Percentiles rank a stretch among this genome's conserved stretches.
Evolutionary conservation across 768 basidiomycete genomes (phyloP).

Genomic region (Leccinum disarticulatum): DNA sequence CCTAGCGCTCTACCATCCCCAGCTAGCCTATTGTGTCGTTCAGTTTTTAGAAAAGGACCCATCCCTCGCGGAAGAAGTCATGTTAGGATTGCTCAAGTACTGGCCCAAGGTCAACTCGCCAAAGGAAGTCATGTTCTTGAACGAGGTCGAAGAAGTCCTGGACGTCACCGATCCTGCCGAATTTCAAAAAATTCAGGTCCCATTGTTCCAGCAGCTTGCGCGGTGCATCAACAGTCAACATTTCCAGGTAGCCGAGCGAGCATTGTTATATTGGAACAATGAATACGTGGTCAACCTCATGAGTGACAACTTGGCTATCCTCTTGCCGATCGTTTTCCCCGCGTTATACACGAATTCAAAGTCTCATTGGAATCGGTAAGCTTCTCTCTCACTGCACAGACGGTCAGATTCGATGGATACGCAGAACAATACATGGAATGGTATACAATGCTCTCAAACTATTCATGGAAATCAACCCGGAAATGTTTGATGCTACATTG

Average conservation of each 20-base stretch:
- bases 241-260: constrained; percentile 98
- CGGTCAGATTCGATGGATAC: constrained; percentile 8
- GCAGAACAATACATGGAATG: constrained; percentile 97
- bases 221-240: constrained; percentile 99
- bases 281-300: constrained; percentile 99
- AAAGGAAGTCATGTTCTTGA: constrained; percentile 99
- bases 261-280: constrained; percentile 98
- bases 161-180: constrained; percentile 97
- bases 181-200: constrained; percentile 93
- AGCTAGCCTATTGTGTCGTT: constrained; percentile 97
- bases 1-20: constrained; percentile 98
- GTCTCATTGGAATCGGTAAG: constrained; percentile 98
- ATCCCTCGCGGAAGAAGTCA: constrained; percentile 89
- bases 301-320: constrained; percentile 87
- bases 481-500: constrained; percentile 91
- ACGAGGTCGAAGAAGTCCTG: constrained; percentile 97
- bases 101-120: constrained; percentile 99
- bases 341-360: constrained; percentile 94
- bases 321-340: constrained; percentile 96
- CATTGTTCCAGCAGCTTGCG: constrained; percentile 91
- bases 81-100: constrained; percentile 91
- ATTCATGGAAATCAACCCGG: constrained; percentile 99
- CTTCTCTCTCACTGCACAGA: constrained; percentile 6
- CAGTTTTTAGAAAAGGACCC: constrained; percentile 98
- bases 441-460: constrained; percentile 97